These are phyloP conservation scores for Xylaria sp. DNA, from an alignment of 2,329 filamentous ascomycete species.

Conservation along the genomic window DNA sequence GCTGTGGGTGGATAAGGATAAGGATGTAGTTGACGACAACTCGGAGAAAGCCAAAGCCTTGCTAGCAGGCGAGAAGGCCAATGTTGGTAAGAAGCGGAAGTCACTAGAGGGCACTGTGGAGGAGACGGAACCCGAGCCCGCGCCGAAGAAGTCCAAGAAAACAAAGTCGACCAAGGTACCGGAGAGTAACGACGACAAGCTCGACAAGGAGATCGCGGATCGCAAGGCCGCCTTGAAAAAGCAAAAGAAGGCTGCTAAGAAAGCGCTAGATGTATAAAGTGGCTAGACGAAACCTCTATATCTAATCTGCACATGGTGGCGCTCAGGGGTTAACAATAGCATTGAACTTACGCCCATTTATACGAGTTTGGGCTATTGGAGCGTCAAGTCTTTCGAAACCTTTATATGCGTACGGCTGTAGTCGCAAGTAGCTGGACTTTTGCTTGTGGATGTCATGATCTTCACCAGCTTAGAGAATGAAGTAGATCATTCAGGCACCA, in stretches of 20 bases:
- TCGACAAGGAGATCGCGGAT: constrained; percentile 65
- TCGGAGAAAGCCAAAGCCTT: constrained; percentile 54
- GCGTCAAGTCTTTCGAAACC: not conserved
- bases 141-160: constrained; percentile 54
- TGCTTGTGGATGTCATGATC: not conserved
- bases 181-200: constrained; percentile 56
- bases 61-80: constrained; percentile 51
- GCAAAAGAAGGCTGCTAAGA: constrained; percentile 63
- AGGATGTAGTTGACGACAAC: constrained; percentile 68
- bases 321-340: constrained; percentile 20
- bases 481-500: not conserved
- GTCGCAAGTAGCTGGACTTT: not conserved
- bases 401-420: not conserved
- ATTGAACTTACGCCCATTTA: constrained; percentile 6
- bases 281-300: constrained; percentile 2
- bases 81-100: constrained; percentile 70
- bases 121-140: constrained; percentile 43
- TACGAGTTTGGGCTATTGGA: not conserved
- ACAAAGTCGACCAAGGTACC: constrained; percentile 40
- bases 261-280: constrained; percentile 52
- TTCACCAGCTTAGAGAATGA: too few relatives aligned
- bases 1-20: constrained; percentile 80
- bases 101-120: constrained; percentile 45
- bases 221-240: constrained; percentile 63
- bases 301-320: constrained; percentile 24